Percentiles rank a stretch among this genome's conserved stretches.
These are phyloP conservation scores for Lyophyllum decastes DNA, from an alignment of 768 basidiomycete species.

Conservation along the genomic window DNA sequence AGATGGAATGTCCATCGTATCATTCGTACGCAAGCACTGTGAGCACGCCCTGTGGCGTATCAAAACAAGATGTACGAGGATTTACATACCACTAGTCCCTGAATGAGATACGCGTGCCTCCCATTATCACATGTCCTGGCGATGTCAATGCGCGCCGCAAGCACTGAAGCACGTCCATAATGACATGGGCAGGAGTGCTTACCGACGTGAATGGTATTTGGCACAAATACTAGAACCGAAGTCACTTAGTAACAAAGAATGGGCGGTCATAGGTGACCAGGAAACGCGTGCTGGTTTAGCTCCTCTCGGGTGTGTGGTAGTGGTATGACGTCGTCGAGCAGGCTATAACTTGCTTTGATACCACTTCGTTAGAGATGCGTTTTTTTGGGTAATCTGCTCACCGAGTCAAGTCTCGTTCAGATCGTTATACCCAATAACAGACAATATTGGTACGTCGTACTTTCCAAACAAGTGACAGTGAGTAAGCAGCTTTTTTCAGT, in stretches of 20 bases:
- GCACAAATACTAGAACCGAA: slow-evolving; percentile 53
- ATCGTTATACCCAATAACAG: too few species aligned
- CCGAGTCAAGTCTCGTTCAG: too few species aligned
- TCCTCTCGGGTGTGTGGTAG: slow-evolving; percentile 33
- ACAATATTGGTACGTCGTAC: too few species aligned
- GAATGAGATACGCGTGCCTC: slow-evolving; percentile 41
- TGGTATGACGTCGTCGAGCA: slow-evolving; percentile 15
- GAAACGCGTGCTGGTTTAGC: slow-evolving; percentile 33
- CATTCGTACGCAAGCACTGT: slow-evolving; percentile 34
- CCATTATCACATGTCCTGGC: slow-evolving; percentile 31
- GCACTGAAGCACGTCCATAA: slow-evolving; percentile 44
- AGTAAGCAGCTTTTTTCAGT: too few species aligned
- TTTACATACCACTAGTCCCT: slow-evolving; percentile 43
- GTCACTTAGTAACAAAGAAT: slow-evolving; percentile 49
- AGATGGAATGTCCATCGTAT: slow-evolving; percentile 40
- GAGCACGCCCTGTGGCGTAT: slow-evolving; percentile 34
- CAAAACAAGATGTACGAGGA: neutral
- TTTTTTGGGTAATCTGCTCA: too few species aligned
- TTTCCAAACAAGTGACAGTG: too few species aligned
- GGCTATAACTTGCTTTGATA: too few species aligned
- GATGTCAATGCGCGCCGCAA: slow-evolving; percentile 41
- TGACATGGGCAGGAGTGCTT: slow-evolving; percentile 50
- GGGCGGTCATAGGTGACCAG: slow-evolving; percentile 39
- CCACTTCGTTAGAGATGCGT: too few species aligned
- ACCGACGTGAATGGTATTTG: slow-evolving; percentile 42